Evolutionary conservation across 2,329 filamentous ascomycete species (phyloP).

Genomic region (Aspergillus neotritici): DNA sequence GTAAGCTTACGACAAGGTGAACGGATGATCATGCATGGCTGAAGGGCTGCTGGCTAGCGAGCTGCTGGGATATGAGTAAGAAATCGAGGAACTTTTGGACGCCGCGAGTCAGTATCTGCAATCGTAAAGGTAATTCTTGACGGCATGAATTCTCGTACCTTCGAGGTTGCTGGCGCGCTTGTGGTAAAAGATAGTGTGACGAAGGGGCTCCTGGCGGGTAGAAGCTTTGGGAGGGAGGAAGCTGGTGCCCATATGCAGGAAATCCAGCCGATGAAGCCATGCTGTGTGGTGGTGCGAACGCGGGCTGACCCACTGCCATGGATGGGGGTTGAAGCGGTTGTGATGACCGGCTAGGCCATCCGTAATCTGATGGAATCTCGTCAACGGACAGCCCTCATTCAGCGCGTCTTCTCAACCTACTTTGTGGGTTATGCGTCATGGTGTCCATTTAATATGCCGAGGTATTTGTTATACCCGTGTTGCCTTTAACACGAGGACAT

Average conservation of each 20-base stretch:
- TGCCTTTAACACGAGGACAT: too few species aligned
- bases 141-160: constrained; percentile 10
- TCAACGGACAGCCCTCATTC: background rate
- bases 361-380: constrained; percentile 25
- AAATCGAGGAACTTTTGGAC: constrained; percentile 14
- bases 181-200: constrained; percentile 16
- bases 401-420: constrained; percentile 15
- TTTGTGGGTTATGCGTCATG: constrained; percentile 28
- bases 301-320: constrained; percentile 22
- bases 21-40: constrained; percentile 19
- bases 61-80: constrained; percentile 17
- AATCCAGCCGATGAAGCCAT: constrained; percentile 20
- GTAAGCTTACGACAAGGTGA: constrained; percentile 19
- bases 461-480: background rate
- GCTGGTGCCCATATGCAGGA: constrained; percentile 21
- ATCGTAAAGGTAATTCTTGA: too few species aligned
- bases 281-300: constrained; percentile 21
- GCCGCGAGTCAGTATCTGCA: constrained; percentile 1
- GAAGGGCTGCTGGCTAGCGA: constrained; percentile 16
- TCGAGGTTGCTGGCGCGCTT: constrained; percentile 15
- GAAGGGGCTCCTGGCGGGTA: constrained; percentile 17
- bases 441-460: constrained; percentile 17
- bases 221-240: constrained; percentile 16
- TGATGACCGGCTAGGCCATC: constrained; percentile 26
- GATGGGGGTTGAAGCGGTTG: constrained; percentile 25